These are phyloP conservation scores for Aspergillus glaucus DNA, from an alignment of 2,329 filamentous ascomycete species.

Conservation along the genomic window DNA sequence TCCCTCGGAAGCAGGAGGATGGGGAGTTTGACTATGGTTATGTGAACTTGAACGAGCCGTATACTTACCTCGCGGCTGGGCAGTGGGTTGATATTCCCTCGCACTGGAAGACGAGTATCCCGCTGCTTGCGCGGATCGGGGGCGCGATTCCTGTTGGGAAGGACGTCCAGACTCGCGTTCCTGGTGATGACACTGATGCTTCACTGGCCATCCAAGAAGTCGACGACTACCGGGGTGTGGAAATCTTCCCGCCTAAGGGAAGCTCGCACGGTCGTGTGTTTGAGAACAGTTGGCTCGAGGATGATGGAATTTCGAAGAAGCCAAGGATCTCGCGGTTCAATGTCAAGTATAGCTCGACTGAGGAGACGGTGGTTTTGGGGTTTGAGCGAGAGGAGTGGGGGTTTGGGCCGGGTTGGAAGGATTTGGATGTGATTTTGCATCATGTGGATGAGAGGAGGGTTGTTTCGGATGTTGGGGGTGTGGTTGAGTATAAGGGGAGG, in stretches of 20 bases:
- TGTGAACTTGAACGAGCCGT: slow-evolving; percentile 57
- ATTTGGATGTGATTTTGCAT: slow-evolving; percentile 47
- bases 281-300: slow-evolving; percentile 48
- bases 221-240: slow-evolving; percentile 52
- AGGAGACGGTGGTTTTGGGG: slow-evolving; percentile 39
- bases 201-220: slow-evolving; percentile 33
- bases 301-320: slow-evolving; percentile 49
- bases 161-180: slow-evolving; percentile 45
- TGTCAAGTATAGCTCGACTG: slow-evolving; percentile 40
- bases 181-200: slow-evolving; percentile 45
- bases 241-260: slow-evolving; percentile 50
- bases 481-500: slow-evolving; percentile 21
- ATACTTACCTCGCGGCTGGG: slow-evolving; percentile 51
- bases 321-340: slow-evolving; percentile 39
- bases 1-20: slow-evolving; percentile 44
- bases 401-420: slow-evolving; percentile 46
- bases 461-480: slow-evolving; percentile 24
- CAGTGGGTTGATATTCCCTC: slow-evolving; percentile 49
- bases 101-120: slow-evolving; percentile 50
- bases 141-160: slow-evolving; percentile 49
- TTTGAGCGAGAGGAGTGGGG: slow-evolving; percentile 35
- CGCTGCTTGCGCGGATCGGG: slow-evolving; percentile 51
- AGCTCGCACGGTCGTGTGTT: slow-evolving; percentile 35
- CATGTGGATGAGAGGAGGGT: slow-evolving; percentile 44
- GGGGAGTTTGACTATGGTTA: slow-evolving; percentile 49